Evolutionary conservation across 257 asterid genomes (phyloP), one percentile per base, ranked within the genome.

Genomic region (Nicotiana benthamiana): DNA sequence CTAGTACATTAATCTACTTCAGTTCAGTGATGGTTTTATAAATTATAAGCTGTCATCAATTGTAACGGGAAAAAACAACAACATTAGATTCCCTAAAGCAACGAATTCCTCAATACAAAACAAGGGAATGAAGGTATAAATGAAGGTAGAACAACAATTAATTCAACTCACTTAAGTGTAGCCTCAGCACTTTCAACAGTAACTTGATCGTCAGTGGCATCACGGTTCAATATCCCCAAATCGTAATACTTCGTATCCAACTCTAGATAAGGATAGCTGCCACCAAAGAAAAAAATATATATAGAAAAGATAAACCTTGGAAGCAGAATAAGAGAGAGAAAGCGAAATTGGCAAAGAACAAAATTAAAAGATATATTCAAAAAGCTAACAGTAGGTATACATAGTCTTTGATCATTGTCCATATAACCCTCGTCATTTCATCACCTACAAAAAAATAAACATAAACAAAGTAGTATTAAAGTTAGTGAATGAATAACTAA

Each of bases 121-220:
- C 34, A 0, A 40, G 48, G 2, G 2, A 59, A 9, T 13, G 16
- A 9, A 20, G 15, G 65, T 0, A 40, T 9, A 40, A 9, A 40
- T 40, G 48, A 62, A 24, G 40, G 2, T 11, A 62, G 9, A 62
- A 62, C 10, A 61, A n/a, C 9, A 46, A 26, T 27, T 24, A 74
- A 74, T 1, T 48, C 11, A 56, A 90, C 96, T 87, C 83, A 94
- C 98, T 92, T 83, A n/a, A 93, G 96, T 48, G 98, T 89, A 79
- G 97, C 97, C 88, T 93, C 97, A 36, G 98, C 98, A 85, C 98
- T 94, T 87, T 94, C 97, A 4, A 88, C 87, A 1, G 98, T 94
- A 67, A 94, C 96, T 79, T 83, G 86, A 79, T 94, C 98, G 82
- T 86, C 89, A 2, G 98, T 94, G 3, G 96, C 93, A 82, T 94